Evolutionary conservation across 305 asterid genomes (phyloP).

Genomic region (Fraxinus paxiana): DNA sequence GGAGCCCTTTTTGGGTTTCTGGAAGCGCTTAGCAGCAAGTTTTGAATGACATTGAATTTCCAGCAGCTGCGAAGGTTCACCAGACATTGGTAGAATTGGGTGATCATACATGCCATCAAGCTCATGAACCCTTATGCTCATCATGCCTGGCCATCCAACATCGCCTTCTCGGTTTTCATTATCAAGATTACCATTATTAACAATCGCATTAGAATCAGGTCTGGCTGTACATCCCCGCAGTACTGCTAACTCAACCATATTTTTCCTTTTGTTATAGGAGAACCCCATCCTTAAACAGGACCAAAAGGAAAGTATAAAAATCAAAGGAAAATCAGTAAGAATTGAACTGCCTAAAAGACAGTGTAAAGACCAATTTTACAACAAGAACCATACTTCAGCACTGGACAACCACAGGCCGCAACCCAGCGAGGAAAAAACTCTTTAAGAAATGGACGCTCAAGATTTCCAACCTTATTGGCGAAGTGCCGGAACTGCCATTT

Average conservation of each 20-base stretch:
- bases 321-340: conserved; percentile 36
- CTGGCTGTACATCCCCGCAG: conserved; percentile 87
- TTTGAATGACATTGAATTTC: conserved; percentile 97
- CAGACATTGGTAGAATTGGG: conserved; percentile 96
- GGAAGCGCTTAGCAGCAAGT: conserved; percentile 97
- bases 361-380: conserved; percentile 28
- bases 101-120: conserved; percentile 99
- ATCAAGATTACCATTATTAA: conserved; percentile 59
- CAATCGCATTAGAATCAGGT: conserved; percentile 55
- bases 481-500: conserved; percentile 91
- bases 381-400: conserved; percentile 66
- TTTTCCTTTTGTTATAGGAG: conserved; percentile 92
- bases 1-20: conserved; percentile 76
- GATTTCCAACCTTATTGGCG: conserved; percentile 98
- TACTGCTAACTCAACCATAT: conserved; percentile 87
- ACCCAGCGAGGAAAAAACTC: conserved; percentile 99
- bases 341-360: conserved; percentile 25
- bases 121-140: conserved; percentile 97
- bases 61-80: conserved; percentile 94
- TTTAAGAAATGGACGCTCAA: conserved; percentile 97
- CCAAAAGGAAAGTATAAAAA: conserved; percentile 28
- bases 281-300: conserved; percentile 76
- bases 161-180: conserved; percentile 79
- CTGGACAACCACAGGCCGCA: conserved; percentile 97
- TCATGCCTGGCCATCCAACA: conserved; percentile 99